Base-by-base conservation (phyloP, 441 rosid species). In the Populus hybrid region DNA sequence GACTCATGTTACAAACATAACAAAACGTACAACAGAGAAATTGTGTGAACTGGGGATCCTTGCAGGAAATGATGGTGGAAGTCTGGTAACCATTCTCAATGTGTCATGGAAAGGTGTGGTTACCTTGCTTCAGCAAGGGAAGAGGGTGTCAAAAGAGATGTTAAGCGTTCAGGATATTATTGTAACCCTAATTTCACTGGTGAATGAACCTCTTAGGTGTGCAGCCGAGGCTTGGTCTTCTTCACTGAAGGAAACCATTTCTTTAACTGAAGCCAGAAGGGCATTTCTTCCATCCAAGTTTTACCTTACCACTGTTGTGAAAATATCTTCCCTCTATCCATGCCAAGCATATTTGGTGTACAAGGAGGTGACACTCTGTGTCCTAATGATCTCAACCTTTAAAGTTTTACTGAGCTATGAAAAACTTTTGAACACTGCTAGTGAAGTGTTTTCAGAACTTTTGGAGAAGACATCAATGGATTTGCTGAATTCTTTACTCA, bases 71-170 rank as follows among this genome's bases (percentile, higher is more conserved):
- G 90, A 83, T 65, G 97, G 98, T 85, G 98, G 97, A 45, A 89
- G 76, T 85, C 91, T 96, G 78, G 98, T 94, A 76, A 77, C 89
- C 80, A 87, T 96, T 86, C 97, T 96, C 77, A 96, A 93, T 85
- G 83, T 89, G 74, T 92, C 96, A 38, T 94, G 97, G 98, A 96
- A 93, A 86, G 96, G 98, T 78, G 94, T 93, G 81, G 93, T 93
- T 76, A 78, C 88, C 45, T 89, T 94, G 85, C 95, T 94, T 92
- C 94, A 87, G 81, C 85, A 87, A 71, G 89, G 91, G 69, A 94
- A 91, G 82, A 89, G 87, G 73, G 73, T 72, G 42, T 72, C 89
- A 68, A 83, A 80, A 26, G 83, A 81, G 68, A 75, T 80, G 77
- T 82, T 90, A 40, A 86, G 88, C 33, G 88, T 92, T 71, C 88